Conservation (phyloP, 352 stramenopile species). For the Globisporangium nodosum region DNA sequence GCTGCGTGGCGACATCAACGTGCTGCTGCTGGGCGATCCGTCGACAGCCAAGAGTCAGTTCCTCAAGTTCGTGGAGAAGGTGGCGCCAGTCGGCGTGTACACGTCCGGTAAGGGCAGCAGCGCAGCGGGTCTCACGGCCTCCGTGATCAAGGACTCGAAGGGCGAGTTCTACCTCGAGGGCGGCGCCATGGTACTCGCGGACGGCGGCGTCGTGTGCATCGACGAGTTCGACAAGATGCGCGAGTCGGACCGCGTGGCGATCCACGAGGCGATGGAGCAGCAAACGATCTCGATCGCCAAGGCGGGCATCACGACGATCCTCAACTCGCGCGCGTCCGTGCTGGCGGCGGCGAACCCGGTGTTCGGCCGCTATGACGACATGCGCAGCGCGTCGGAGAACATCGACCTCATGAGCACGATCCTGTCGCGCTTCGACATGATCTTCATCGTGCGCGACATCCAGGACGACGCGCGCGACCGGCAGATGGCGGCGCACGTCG, state of each 20-base stretch:
- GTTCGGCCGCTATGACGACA: constrained; percentile 98
- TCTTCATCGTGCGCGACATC: constrained; percentile 99
- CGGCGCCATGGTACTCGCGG: constrained; percentile 97
- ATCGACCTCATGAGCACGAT: constrained; percentile 99
- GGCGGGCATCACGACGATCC: constrained; percentile 97
- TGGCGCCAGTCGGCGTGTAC: constrained; percentile 97
- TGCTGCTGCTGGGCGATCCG: constrained; percentile 96
- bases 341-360: constrained; percentile 97
- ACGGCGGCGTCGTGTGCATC: constrained; percentile 98
- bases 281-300: constrained; percentile 99
- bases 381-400: constrained; percentile 97
- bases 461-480: constrained; percentile 95
- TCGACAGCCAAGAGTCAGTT: constrained; percentile 98
- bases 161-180: constrained; percentile 98
- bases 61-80: constrained; percentile 96
- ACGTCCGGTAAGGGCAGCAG: constrained; percentile 98
- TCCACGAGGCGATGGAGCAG: constrained; percentile 99
- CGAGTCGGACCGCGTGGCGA: constrained; percentile 94
- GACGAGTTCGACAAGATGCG: constrained; percentile 97
- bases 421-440: constrained; percentile 98
- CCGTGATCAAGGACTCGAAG: constrained; percentile 91
- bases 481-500: constrained; percentile 97
- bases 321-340: constrained; percentile 93
- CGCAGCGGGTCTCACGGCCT: constrained; percentile 96
- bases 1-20: constrained; percentile 98